A percentile compares a stretch with the other conserved stretches of the same genome.
phyloP scores from a whole-genome alignment of 2,329 filamentous ascomycete species.

The Trichoderma koningii region DNA sequence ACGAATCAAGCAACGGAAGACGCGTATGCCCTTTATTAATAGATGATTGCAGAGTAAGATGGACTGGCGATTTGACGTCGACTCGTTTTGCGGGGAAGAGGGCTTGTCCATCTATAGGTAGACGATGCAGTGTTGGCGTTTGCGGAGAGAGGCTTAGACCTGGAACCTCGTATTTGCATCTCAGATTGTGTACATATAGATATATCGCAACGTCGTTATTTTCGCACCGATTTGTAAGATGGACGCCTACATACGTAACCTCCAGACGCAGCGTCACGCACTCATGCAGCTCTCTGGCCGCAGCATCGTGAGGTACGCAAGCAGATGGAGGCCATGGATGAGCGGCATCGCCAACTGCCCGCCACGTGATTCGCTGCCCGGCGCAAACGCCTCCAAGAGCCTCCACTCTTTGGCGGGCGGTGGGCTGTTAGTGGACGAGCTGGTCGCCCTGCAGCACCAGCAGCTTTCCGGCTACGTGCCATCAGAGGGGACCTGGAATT shows the following conservation, averaged over 20 bases:
- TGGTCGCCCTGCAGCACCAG: slow-evolving; percentile 6
- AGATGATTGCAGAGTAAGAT: neutral
- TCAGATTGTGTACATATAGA: slow-evolving; percentile 8
- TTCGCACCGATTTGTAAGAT: neutral
- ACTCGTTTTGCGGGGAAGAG: neutral
- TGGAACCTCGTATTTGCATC: slow-evolving; percentile 20
- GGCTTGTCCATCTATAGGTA: neutral
- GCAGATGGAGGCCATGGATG: neutral
- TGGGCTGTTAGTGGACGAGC: slow-evolving; percentile 26
- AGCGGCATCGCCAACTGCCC: slow-evolving; percentile 9
- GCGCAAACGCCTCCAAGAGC: slow-evolving; percentile 41
- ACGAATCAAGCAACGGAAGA: slow-evolving; percentile 3
- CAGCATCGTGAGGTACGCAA: slow-evolving; percentile 19
- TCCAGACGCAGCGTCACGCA: slow-evolving; percentile 10
- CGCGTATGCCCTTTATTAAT: neutral
- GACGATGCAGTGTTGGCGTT: neutral
- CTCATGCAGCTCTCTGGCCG: no score
- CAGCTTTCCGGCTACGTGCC: slow-evolving; percentile 24
- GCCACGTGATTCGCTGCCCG: slow-evolving; percentile 39
- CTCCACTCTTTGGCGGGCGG: slow-evolving; percentile 24
- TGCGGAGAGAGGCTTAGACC: slow-evolving; percentile 18
- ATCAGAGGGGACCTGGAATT: slow-evolving; percentile 7
- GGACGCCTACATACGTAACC: neutral
- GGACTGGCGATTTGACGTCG: neutral
- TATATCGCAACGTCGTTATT: slow-evolving; percentile 20